Percentiles rank a stretch among this genome's conserved stretches.
Conservation (phyloP, 495 filamentous ascomycete genomes). For the Terfezia boudieri region DNA sequence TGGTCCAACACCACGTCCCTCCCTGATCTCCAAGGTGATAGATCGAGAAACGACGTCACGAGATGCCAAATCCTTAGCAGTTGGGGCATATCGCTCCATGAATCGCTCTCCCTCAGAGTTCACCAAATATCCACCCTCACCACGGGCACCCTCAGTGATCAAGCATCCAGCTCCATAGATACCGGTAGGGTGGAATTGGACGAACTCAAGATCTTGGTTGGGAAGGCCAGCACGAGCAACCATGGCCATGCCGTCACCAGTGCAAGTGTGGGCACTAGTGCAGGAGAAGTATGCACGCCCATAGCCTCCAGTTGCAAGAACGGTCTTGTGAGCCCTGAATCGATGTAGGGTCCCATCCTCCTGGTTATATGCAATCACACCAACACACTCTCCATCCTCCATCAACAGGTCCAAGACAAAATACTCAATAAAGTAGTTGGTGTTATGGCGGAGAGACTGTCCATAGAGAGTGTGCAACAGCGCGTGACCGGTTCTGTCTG, state of each 20-base stretch:
- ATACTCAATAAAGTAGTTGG: constrained; percentile 99
- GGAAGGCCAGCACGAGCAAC: constrained; percentile 91
- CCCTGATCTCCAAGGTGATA: constrained; percentile 93
- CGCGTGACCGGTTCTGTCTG: constrained; percentile 81
- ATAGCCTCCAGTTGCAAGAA: constrained; percentile 88
- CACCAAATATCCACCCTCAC: constrained; percentile 91
- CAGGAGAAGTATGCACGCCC: constrained; percentile 95
- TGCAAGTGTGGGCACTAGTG: constrained; percentile 93
- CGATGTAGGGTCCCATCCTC: constrained; percentile 93
- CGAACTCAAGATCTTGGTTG: constrained; percentile 98
- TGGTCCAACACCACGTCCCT: constrained; percentile 83
- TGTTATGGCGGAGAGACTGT: constrained; percentile 88
- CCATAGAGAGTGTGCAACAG: constrained; percentile 95
- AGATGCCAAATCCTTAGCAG: constrained; percentile 84
- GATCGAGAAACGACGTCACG: constrained; percentile 89
- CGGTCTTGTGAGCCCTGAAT: constrained; percentile 87
- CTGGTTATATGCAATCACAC: constrained; percentile 92
- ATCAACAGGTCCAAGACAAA: constrained; percentile 91
- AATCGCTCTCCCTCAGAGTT: constrained; percentile 96
- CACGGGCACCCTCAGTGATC: constrained; percentile 95
- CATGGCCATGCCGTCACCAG: constrained; percentile 97
- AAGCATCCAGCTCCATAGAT: constrained; percentile 97
- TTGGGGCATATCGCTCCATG: constrained; percentile 96
- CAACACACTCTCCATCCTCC: constrained; percentile 87
- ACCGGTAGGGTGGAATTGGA: constrained; percentile 98